phyloP scores from a whole-genome alignment of 1,284 basidiomycete genomes.

The Trametes versicolor region DNA sequence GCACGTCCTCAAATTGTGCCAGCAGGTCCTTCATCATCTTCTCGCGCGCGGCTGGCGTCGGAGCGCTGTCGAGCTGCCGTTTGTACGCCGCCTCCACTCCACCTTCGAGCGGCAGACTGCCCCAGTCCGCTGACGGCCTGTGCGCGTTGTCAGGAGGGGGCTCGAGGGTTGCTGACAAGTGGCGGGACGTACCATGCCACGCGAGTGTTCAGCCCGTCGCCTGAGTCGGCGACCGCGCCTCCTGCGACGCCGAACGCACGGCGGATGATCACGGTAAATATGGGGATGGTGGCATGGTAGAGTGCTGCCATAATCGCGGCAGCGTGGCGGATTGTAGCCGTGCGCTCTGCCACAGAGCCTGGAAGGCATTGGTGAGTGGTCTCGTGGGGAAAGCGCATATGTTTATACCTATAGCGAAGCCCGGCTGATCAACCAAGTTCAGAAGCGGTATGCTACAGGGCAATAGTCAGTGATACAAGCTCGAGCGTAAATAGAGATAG shows the following conservation, averaged over 20 bases:
- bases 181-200: conserved; percentile 50
- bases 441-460: conserved; percentile 46
- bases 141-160: background rate
- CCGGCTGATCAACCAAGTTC: conserved; percentile 53
- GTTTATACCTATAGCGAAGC: conserved; percentile 44
- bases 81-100: conserved; percentile 57
- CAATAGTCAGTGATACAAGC: background rate
- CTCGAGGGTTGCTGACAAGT: background rate
- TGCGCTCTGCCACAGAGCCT: conserved; percentile 52
- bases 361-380: background rate
- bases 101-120: conserved; percentile 54
- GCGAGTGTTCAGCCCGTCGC: conserved; percentile 48
- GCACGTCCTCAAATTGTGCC: conserved; percentile 50
- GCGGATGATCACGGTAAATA: conserved; percentile 52
- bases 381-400: background rate
- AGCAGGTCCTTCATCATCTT: conserved; percentile 50
- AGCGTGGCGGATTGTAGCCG: conserved; percentile 53
- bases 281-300: conserved; percentile 51
- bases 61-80: conserved; percentile 48
- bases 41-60: conserved; percentile 47
- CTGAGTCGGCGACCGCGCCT: conserved; percentile 51
- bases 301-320: conserved; percentile 52
- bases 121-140: conserved; percentile 58
- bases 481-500: background rate
- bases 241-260: conserved; percentile 55